These are phyloP conservation scores for Dothideomycetes sp. DNA, from an alignment of 2,329 filamentous ascomycete genomes.

Conservation along the genomic window DNA sequence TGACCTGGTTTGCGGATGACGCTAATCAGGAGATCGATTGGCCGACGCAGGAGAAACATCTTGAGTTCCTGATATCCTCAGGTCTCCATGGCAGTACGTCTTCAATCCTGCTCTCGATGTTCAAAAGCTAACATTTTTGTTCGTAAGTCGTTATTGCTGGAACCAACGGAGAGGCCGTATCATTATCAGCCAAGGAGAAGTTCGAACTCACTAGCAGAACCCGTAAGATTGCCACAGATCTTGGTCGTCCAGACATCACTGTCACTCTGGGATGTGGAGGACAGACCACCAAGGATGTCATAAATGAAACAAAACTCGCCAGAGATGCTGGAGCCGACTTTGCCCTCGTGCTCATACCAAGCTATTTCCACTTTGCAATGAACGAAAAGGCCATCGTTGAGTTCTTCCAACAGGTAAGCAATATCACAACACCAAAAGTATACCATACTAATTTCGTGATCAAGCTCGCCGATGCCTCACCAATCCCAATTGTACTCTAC, in stretches of 20 bases:
- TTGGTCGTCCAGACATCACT: constrained; percentile 56
- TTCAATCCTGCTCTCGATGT: too few species aligned
- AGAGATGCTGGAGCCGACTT: constrained; percentile 31
- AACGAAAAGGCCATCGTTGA: constrained; percentile 27
- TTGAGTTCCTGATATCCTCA: constrained; percentile 45
- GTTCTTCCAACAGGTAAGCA: constrained; percentile 30
- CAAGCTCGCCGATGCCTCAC: constrained; percentile 51
- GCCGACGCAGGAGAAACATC: constrained; percentile 44
- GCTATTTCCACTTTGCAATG: constrained; percentile 34
- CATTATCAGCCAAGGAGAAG: constrained; percentile 62
- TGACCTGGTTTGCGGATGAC: constrained; percentile 47
- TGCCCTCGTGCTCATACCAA: constrained; percentile 31
- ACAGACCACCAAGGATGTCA: constrained; percentile 34
- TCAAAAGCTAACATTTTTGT: too few species aligned
- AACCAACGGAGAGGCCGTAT: constrained; percentile 75
- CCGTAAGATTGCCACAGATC: constrained; percentile 58
- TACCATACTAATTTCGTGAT: constrained; percentile 16
- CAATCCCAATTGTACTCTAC: constrained; percentile 39
- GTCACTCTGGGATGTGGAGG: constrained; percentile 61
- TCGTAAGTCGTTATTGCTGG: constrained; percentile 70
- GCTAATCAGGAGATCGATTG: constrained; percentile 47
- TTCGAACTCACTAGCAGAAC: constrained; percentile 60
- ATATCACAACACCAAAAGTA: constrained; percentile 19
- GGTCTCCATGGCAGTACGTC: constrained; percentile 42
- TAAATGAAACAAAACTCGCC: constrained; percentile 30